Evolutionary conservation across 805 yeast species (phyloP), one percentile per base, ranked within the genome.

Genomic region (Cyberlindnera misumaiensis): DNA sequence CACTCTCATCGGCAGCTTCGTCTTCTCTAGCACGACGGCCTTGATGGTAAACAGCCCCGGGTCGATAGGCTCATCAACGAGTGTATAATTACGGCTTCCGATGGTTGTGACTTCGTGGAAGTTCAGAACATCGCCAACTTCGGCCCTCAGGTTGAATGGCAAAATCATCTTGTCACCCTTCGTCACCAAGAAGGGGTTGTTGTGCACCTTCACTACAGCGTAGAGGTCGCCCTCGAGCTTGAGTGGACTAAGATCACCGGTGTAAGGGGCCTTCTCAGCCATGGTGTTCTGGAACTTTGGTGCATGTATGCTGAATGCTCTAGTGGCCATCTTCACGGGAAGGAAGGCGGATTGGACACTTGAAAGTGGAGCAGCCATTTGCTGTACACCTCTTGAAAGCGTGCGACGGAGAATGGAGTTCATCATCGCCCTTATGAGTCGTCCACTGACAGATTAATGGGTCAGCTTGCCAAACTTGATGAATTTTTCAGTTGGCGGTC

Each of bases 171-270:
- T 73, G 60, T 93, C 99, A 16, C 99, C 99, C 48, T 80, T 76
- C 18, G 97, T 88, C 13, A 93, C 93, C 44, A 93, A 67, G 55
- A 85, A 88, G 31, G 93, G 86, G 61, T 87, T 78, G 60, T 81
- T 77, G 65, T 87, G 93, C 28, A 93, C 73, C 49, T 76, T 78
- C 48, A 90, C 72, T 8, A 85, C 70, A 33, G 97, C 97, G 56
- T 87, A 93, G 25, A 90, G 62, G 45, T 75, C 75, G 43, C 75
- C 74, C 39, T 82, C 78, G 36, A 76, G 71, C 53, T 80, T 85
- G 44, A 88, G 64, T 3, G 86, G 80, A 0, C 76, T 61, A 38
- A 78, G 60, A 52, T 77, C 82, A 16, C 39, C 30, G 17, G 14
- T 31, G 14, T 12, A 9, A 20, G 28, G 12, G 3, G 25, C 9